Base-by-base conservation (phyloP, 2,329 filamentous ascomycete genomes). In the Xylaria sp. region DNA sequence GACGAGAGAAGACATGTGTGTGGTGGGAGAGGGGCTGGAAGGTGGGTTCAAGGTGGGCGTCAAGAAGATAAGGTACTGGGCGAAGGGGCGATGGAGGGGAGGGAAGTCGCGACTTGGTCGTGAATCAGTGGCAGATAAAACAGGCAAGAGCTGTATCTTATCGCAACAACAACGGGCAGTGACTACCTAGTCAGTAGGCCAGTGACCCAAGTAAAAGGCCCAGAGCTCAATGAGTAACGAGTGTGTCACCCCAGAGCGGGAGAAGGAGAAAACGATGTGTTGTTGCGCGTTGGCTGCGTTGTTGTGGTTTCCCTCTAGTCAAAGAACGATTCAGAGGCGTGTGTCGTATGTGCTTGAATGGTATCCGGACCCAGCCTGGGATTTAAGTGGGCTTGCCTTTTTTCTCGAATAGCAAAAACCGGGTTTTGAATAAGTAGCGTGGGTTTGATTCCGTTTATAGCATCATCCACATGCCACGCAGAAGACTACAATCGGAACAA, bases 1-100 rank as follows among this genome's bases (percentile, higher is more conserved):
- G 63, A 59, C 55, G 51, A 54, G 57, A 63, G 70, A 71, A 72
- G 71, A 72, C 70, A 73, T 72, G 66, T 69, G 69, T 66, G 60
- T 61, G 61, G 63, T 66, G 64, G 66, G 58, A 66, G 57, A 42
- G 35, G 30, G 58, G 61, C 63, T 65, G 64, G 16, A 16, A 16
- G 66, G 57, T 65, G 57, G 37, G 30, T 42, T 42, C 11, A 34
- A 57, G 49, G 54, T 44, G 57, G 53, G 18, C 30, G 51, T 34
- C 49, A 56, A 57, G 57, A 52, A 51, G 51, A 19, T 30, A 39
- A 58, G 59, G 42, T 55, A 16, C 37, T 50, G 50, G 52, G 2
- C 13, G 46, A 50, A 55, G 52, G 62, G 55, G 60, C 30, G 47
- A 46, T 51, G 54, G 61, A 55, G 61, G 39, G n/a, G 55, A 59